Conservation (phyloP, 2,329 filamentous ascomycete genomes). For the Aphanocladium album region DNA sequence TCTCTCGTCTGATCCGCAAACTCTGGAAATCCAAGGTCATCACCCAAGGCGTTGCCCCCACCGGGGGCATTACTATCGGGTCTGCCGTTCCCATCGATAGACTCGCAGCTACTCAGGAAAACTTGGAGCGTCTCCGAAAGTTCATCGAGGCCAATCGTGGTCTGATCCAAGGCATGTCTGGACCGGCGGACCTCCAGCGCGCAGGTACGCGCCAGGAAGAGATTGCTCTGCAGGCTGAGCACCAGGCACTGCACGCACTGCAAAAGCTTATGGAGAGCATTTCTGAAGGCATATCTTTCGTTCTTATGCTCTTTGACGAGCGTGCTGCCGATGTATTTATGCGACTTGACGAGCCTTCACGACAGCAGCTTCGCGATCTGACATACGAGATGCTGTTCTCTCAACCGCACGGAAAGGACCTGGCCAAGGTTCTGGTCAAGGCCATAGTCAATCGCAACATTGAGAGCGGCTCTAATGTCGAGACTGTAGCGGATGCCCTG, state of each 20-base stretch:
- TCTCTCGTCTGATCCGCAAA: constrained; percentile 79
- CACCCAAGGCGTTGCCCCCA: constrained; percentile 42
- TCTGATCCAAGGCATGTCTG: constrained; percentile 91
- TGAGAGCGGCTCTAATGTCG: constrained; percentile 91
- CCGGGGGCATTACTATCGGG: constrained; percentile 56
- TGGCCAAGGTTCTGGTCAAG: constrained; percentile 92
- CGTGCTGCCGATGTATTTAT: constrained; percentile 81
- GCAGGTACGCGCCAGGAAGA: constrained; percentile 83
- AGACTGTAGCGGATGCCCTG: constrained; percentile 93
- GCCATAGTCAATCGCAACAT: constrained; percentile 98
- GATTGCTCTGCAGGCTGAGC: constrained; percentile 86
- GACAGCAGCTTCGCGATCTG: constrained; percentile 65
- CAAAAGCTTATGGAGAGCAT: constrained; percentile 83
- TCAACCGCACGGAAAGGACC: constrained; percentile 69
- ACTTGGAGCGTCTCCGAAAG: constrained; percentile 69
- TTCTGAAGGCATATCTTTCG: constrained; percentile 94
- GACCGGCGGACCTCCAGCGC: constrained; percentile 76
- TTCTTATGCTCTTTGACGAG: constrained; percentile 91
- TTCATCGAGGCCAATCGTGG: constrained; percentile 85
- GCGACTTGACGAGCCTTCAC: constrained; percentile 65
- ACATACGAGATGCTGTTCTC: constrained; percentile 89
- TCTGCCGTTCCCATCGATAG: constrained; percentile 65
- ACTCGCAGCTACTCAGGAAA: constrained; percentile 71
- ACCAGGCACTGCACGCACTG: constrained; percentile 83
- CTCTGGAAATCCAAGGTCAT: constrained; percentile 83